Evolutionary conservation across 441 rosid species (phyloP), one percentile per base, ranked within the genome.

Genomic region (Heliophila coronopifolia): DNA sequence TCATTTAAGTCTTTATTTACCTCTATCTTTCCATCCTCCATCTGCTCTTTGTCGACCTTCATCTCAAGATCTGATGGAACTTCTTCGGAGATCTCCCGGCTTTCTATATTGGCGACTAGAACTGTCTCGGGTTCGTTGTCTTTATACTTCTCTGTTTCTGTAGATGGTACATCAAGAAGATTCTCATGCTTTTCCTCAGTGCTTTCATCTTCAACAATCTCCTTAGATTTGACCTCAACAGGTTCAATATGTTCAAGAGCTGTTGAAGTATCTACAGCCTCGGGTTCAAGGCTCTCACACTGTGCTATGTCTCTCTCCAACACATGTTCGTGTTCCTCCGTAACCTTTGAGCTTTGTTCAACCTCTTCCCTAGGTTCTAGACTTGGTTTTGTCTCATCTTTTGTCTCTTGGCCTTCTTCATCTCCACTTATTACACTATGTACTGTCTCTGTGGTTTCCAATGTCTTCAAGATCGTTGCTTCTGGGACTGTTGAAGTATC

Each of bases 31-130:
- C 42, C 59, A 20, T 34, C 45, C 12, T 27, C 31, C 1, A 5
- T 9, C n/a, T 41, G 34, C 34, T 59, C 50, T 46, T 54, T 67
- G 38, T 59, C 51, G 24, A 56, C 42, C 32, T 46, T 17, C 16
- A 35, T 6, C 12, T 7, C 46, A 39, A 32, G 44, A 35, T 48
- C 63, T 23, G 34, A 50, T 59, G 38, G 31, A 32, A 0, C 4
- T 4, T 58, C 23, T 64, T 34, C 59, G 13, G 7, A 5, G 16
- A 11, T 24, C 33, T 26, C 17, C 9, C 0, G 1, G 15, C 27
- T 26, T 12, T 18, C 34, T 27, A 12, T 1, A 17, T 13, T 5
- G 7, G 24, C 48, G 36, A 25, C 31, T 12, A 10, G 5, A 60
- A 1, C 0, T 19, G 22, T 50, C 26, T 53, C 61, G 23, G 56